Evolutionary conservation across 139 green algal species (phyloP).

Genomic region (Tetradesmus obliquus): DNA sequence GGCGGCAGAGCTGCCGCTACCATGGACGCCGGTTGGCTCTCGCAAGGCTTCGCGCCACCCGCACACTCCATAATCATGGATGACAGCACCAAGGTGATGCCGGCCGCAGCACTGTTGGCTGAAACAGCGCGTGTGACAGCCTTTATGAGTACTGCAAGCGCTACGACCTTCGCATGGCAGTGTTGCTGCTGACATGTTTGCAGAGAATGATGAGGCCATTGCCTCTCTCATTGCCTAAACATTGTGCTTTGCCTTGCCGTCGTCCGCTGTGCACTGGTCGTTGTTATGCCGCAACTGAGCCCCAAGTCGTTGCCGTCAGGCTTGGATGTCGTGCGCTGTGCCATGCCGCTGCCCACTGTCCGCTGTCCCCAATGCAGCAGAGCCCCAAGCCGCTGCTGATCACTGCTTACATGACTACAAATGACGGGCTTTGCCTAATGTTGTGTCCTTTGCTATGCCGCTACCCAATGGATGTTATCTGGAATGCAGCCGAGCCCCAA

Average conservation of each 20-base stretch:
- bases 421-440: too few species aligned
- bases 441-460: background rate
- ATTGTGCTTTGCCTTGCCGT: background rate
- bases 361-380: too few species aligned
- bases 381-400: too few species aligned
- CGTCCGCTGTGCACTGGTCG: background rate
- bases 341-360: too few species aligned
- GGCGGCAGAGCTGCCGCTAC: background rate
- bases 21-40: conserved; percentile 40
- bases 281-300: background rate
- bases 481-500: conserved; percentile 18
- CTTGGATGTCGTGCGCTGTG: too few species aligned
- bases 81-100: conserved; percentile 20
- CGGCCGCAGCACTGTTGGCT: background rate
- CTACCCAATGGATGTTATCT: background rate
- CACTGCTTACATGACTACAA: too few species aligned
- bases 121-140: background rate
- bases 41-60: conserved; percentile 7
- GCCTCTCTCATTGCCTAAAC: too few species aligned
- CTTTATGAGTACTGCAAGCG: background rate
- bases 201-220: too few species aligned
- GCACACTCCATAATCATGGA: background rate
- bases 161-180: too few species aligned
- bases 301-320: conserved; percentile 3
- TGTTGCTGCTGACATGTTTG: too few species aligned